Conservation (phyloP, 169 alveolate species). For the Theileria equi region DNA sequence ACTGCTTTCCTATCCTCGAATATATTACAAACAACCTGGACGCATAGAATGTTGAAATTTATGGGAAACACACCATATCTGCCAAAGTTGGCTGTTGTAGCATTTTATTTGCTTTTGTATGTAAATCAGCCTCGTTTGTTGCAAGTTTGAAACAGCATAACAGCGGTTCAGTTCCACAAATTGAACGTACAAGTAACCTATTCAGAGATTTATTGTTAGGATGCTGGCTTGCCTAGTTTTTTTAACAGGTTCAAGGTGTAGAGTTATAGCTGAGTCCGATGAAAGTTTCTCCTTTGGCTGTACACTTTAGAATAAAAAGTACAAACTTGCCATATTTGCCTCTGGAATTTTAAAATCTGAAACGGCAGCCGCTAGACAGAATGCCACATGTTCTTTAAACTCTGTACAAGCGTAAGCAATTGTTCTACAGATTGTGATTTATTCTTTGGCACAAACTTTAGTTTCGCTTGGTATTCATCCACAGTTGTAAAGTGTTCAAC, state of each 20-base stretch:
- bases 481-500: neutral
- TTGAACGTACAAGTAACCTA: conserved; percentile 10
- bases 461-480: neutral
- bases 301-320: neutral
- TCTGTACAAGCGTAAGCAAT: neutral
- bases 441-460: conserved; percentile 8
- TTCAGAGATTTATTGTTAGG: too few relatives aligned
- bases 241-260: neutral
- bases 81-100: conserved; percentile 28
- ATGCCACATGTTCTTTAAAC: neutral
- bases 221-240: conserved; percentile 14
- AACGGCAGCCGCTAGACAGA: conserved; percentile 36
- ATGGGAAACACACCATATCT: neutral
- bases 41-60: too few relatives aligned
- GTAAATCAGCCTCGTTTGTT: neutral
- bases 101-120: neutral
- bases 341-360: conserved; percentile 21
- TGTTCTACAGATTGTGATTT: neutral
- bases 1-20: conserved; percentile 8
- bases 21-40: conserved; percentile 19
- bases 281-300: conserved; percentile 32
- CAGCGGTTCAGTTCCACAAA: neutral
- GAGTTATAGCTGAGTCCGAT: neutral
- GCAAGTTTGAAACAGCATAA: conserved; percentile 41
- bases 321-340: conserved; percentile 7